Conservation (phyloP, 2,329 filamentous ascomycete genomes). For the Beauveria rudraprayagi region DNA sequence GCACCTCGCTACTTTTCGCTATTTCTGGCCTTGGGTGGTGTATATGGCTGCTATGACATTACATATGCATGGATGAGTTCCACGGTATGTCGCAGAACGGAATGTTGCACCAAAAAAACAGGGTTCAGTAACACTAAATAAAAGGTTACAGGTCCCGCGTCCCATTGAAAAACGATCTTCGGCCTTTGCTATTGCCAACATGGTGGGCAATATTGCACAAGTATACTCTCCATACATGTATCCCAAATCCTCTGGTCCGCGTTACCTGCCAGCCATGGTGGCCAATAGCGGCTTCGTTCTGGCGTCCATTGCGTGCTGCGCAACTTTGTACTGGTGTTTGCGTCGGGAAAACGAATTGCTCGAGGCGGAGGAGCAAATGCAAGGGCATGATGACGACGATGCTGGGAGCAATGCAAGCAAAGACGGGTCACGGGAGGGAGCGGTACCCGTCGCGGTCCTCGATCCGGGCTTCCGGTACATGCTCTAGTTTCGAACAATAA, state of each 20-base stretch:
- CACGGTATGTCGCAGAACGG: conserved; percentile 16
- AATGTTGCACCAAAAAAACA: background rate
- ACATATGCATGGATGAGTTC: conserved; percentile 12
- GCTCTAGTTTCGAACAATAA: background rate
- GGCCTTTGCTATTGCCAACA: conserved; percentile 57
- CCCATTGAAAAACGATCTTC: conserved; percentile 59
- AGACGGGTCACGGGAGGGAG: background rate
- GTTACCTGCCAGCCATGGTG: conserved; percentile 45
- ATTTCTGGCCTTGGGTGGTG: conserved; percentile 6
- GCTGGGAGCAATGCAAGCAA: background rate
- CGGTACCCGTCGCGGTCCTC: background rate
- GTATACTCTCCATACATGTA: conserved; percentile 44
- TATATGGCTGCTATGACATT: conserved; percentile 11
- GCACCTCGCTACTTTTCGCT: conserved; percentile 48
- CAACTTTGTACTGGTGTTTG: conserved; percentile 42
- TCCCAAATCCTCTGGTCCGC: conserved; percentile 30
- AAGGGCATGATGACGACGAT: conserved; percentile 5
- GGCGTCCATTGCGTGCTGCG: conserved; percentile 40
- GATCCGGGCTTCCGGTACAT: conserved; percentile 3
- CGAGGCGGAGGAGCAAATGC: conserved; percentile 27
- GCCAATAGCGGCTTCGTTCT: conserved; percentile 58
- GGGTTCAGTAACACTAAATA: background rate
- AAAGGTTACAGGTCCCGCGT: conserved; percentile 44
- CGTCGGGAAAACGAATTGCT: conserved; percentile 54
- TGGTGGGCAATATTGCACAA: conserved; percentile 52